A percentile compares a stretch with the other conserved stretches of the same genome.
These are phyloP conservation scores for Talaromyces borbonicus DNA, from an alignment of 495 filamentous ascomycete species.

Conservation along the genomic window DNA sequence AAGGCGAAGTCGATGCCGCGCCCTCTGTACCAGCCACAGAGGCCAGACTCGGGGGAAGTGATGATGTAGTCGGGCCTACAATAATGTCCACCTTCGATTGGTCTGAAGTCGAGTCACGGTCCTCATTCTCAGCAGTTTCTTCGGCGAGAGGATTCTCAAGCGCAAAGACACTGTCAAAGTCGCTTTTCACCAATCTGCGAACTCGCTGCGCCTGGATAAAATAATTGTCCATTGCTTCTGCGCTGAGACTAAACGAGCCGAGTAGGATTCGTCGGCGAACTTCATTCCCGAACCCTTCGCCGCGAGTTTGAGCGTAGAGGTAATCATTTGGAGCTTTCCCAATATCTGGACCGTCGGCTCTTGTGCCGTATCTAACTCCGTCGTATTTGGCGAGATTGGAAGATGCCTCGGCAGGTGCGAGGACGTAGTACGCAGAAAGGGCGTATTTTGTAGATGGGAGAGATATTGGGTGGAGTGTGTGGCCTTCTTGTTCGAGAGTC, in stretches of 20 bases:
- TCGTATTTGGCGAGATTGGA: conserved; percentile 99
- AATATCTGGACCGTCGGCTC: conserved; percentile 23
- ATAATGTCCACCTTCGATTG: conserved; percentile 64
- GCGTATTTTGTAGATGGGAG: conserved; percentile 77
- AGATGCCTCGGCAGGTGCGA: conserved; percentile 89
- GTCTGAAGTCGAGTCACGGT: conserved; percentile 20
- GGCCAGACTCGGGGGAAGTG: conserved; percentile 55
- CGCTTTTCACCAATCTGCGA: conserved; percentile 68
- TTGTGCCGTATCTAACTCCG: conserved; percentile 77
- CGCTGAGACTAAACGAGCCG: conserved; percentile 83
- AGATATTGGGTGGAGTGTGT: conserved; percentile 64
- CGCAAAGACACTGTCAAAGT: conserved; percentile 74
- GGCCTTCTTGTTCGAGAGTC: conserved; percentile 49
- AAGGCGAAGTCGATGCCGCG: conserved; percentile 15
- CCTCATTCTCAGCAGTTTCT: conserved; percentile 18
- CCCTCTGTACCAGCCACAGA: conserved; percentile 31
- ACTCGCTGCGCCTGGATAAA: conserved; percentile 90
- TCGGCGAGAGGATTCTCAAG: conserved; percentile 51
- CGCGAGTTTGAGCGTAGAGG: conserved; percentile 68
- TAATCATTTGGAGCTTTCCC: conserved; percentile 33
- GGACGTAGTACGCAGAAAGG: conserved; percentile 86
- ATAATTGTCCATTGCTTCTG: conserved; percentile 88
- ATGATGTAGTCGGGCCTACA: conserved; percentile 79
- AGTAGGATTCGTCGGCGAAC: conserved; percentile 79
- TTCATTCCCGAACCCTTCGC: conserved; percentile 67